Evolutionary conservation across 495 filamentous ascomycete genomes (phyloP).

Genomic region (Haplographium delicatum): DNA sequence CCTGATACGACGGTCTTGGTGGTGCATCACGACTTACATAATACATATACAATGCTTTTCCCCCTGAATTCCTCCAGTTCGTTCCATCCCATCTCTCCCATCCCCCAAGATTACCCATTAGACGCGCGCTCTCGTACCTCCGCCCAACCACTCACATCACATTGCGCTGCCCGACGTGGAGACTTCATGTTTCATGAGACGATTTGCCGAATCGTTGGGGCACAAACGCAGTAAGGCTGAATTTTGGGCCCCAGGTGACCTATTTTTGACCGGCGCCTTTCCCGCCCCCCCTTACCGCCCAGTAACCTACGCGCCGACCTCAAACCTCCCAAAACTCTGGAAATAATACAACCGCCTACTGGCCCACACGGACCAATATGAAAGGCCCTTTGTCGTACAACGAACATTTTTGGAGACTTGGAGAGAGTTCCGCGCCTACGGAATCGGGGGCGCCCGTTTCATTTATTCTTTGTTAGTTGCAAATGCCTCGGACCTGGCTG

Average conservation of each 20-base stretch:
- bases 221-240: background rate
- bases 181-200: slow-evolving; percentile 3
- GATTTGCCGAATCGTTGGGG: background rate
- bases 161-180: background rate
- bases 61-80: background rate
- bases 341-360: slow-evolving; percentile 18
- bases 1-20: no score
- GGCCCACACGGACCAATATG: slow-evolving; percentile 11
- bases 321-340: slow-evolving; percentile 1
- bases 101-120: slow-evolving; percentile 7
- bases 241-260: slow-evolving; percentile 1
- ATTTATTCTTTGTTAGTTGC: slow-evolving; percentile 8
- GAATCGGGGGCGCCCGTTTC: slow-evolving; percentile 13
- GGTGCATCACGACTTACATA: no score
- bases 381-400: background rate
- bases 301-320: slow-evolving; percentile 10
- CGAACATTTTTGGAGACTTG: slow-evolving; percentile 14
- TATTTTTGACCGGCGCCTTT: slow-evolving; percentile 20
- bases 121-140: slow-evolving; percentile 10
- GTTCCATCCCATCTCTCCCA: background rate
- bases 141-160: slow-evolving; percentile 5
- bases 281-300: slow-evolving; percentile 14
- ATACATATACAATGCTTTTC: background rate
- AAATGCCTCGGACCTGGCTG: background rate
- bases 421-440: slow-evolving; percentile 12